phyloP scores from a whole-genome alignment of 495 filamentous ascomycete species.

The Annulohypoxylon maeteangense region DNA sequence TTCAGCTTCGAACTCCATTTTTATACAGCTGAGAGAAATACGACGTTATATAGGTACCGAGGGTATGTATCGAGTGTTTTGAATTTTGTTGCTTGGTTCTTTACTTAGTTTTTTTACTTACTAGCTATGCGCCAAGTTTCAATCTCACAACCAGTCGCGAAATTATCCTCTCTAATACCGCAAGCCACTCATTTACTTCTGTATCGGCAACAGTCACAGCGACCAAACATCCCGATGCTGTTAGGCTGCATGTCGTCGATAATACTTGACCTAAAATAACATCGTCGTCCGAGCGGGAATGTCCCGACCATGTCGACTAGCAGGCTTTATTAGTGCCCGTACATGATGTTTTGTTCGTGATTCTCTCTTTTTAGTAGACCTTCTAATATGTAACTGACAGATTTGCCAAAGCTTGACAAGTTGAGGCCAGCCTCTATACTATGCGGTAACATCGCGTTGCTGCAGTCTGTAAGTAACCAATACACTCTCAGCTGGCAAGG shows the following conservation, averaged over 20 bases:
- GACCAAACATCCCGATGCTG: neutral
- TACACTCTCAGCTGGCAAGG: slow-evolving; percentile 23
- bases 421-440: neutral
- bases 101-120: no score
- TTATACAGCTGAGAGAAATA: slow-evolving; percentile 1
- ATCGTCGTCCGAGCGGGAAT: neutral
- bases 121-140: no score
- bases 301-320: neutral
- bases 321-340: neutral
- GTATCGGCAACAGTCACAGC: neutral
- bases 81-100: neutral
- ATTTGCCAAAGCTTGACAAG: neutral
- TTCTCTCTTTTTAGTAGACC: neutral
- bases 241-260: no score
- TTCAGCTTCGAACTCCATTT: neutral
- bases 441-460: slow-evolving; percentile 24
- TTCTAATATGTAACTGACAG: neutral
- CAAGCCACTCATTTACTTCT: slow-evolving; percentile 9
- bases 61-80: no score
- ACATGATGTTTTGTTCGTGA: neutral
- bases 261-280: neutral
- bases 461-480: slow-evolving; percentile 7
- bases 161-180: slow-evolving; percentile 14
- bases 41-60: neutral
- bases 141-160: neutral